These are phyloP conservation scores for Tylopilus sp. DNA, from an alignment of 768 basidiomycete genomes.

Conservation along the genomic window DNA sequence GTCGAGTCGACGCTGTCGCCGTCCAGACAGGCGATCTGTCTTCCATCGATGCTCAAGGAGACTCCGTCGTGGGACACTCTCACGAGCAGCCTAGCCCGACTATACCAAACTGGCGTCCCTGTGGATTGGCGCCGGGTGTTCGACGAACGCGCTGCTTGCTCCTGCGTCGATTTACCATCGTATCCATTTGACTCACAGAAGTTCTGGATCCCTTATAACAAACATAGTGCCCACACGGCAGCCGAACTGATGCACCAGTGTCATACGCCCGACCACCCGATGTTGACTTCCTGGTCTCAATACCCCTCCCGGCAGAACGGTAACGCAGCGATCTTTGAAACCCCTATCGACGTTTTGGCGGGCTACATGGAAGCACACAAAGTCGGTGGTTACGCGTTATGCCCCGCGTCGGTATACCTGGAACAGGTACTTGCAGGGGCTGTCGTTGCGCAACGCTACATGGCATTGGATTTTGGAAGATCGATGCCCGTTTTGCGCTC, in stretches of 20 bases:
- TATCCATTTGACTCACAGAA: constrained; percentile 58
- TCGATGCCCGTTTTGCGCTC: constrained; percentile 37
- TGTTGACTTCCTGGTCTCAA: constrained; percentile 42
- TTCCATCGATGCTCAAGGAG: constrained; percentile 50
- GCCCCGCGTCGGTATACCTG: constrained; percentile 64
- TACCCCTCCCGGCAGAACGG: constrained; percentile 34
- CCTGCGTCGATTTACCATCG: constrained; percentile 52
- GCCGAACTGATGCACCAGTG: constrained; percentile 1
- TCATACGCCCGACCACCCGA: constrained; percentile 28
- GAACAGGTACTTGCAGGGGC: constrained; percentile 52
- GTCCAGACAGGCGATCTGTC: constrained; percentile 35
- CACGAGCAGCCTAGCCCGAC: constrained; percentile 40
- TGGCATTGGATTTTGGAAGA: constrained; percentile 31
- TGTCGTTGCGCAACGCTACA: constrained; percentile 33
- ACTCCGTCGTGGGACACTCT: constrained; percentile 45
- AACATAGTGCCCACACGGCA: constrained; percentile 8
- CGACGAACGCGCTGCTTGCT: constrained; percentile 37
- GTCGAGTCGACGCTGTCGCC: constrained; percentile 34
- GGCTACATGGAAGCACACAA: constrained; percentile 51
- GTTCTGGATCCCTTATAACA: constrained; percentile 55
- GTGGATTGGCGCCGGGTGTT: constrained; percentile 59
- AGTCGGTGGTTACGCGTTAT: constrained; percentile 54
- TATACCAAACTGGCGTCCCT: constrained; percentile 42
- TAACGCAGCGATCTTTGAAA: constrained; percentile 49
- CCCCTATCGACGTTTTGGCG: constrained; percentile 43